A percentile compares a stretch with the other conserved stretches of the same genome.
These are phyloP conservation scores for Eucalyptus pauciflora DNA, from an alignment of 345 rosid species.

Conservation along the genomic window DNA sequence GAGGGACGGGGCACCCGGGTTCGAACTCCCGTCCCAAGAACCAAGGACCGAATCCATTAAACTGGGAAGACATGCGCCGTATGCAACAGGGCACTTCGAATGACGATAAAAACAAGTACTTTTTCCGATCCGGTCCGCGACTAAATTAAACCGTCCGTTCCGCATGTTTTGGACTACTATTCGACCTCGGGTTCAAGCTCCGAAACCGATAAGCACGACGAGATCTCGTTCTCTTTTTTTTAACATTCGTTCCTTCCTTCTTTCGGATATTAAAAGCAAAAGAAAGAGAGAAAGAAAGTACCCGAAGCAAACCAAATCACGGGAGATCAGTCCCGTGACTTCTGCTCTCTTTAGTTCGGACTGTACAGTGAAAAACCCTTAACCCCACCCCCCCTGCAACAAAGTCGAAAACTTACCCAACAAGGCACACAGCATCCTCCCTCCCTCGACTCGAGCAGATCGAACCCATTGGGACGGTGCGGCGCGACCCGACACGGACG, in stretches of 20 bases:
- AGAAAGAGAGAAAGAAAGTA: neutral
- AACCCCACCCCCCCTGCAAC: too few relatives aligned
- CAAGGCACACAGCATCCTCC: neutral
- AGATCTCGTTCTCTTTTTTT: neutral
- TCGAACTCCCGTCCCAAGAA: neutral
- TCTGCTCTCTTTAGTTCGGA: neutral
- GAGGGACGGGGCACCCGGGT: neutral
- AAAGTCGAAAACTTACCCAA: neutral
- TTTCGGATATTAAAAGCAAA: neutral
- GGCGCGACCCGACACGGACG: rapidly evolving
- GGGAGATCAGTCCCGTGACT: neutral
- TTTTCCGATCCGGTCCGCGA: neutral
- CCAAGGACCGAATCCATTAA: neutral
- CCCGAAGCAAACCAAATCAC: neutral
- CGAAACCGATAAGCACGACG: neutral
- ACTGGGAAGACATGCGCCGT: neutral
- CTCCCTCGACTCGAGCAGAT: neutral
- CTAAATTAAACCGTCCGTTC: neutral
- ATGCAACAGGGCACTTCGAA: neutral
- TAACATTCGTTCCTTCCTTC: neutral
- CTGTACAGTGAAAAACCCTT: neutral
- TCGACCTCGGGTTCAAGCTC: neutral
- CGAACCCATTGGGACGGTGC: neutral
- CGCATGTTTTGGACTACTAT: neutral
- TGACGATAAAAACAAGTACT: neutral